phyloP scores from a whole-genome alignment of 306 rosid species.

The Cicer pinnatifidum region DNA sequence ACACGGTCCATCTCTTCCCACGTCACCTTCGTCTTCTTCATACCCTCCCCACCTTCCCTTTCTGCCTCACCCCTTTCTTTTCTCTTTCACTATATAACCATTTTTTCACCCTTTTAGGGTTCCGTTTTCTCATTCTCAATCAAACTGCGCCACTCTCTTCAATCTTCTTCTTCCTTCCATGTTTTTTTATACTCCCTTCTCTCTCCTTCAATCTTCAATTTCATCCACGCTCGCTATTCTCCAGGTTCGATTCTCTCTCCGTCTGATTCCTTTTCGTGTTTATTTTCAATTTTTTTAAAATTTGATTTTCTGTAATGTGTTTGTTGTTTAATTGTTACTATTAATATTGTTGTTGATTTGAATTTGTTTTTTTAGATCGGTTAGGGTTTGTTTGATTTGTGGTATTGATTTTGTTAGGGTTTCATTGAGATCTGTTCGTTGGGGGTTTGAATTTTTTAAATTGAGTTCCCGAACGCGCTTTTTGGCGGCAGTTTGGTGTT shows the following conservation, averaged over 20 bases:
- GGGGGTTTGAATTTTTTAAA: constrained; percentile 47
- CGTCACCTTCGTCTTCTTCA: constrained; percentile 61
- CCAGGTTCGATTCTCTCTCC: constrained; percentile 2
- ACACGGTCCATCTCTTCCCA: constrained; percentile 60
- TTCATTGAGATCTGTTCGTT: constrained; percentile 50
- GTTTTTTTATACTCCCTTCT: constrained; percentile 4
- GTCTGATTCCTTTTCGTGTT: background rate
- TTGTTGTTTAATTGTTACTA: constrained; percentile 26
- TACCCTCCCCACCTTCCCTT: constrained; percentile 45
- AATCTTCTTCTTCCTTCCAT: background rate
- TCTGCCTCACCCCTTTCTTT: constrained; percentile 39
- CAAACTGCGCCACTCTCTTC: constrained; percentile 18
- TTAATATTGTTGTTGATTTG: background rate
- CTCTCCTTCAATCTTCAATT: constrained; percentile 38
- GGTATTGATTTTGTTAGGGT: constrained; percentile 48
- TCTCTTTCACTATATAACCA: constrained; percentile 43
- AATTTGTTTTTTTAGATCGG: background rate
- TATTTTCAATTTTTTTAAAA: background rate
- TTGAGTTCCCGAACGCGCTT: constrained; percentile 34
- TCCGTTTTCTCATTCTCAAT: constrained; percentile 39
- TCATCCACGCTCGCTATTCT: constrained; percentile 53
- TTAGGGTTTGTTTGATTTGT: constrained; percentile 30
- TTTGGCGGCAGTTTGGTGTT: constrained; percentile 55
- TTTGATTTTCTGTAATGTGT: constrained; percentile 10
- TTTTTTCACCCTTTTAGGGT: constrained; percentile 64